Base-by-base conservation (phyloP, 805 yeast species). In the Cyberlindnera mycetangii region DNA sequence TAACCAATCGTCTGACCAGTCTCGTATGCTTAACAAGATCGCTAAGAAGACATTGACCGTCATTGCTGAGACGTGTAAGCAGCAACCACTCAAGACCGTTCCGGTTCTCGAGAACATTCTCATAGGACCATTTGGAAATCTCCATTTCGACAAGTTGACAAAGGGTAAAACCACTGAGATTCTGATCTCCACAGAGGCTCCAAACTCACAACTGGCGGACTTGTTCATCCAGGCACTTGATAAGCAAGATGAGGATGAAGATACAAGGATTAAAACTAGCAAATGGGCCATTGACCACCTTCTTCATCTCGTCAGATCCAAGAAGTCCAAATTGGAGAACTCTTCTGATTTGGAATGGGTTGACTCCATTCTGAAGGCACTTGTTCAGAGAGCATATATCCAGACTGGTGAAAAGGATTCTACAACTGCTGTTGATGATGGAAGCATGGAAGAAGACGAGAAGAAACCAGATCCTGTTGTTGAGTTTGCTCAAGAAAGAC, bases 91-190 rank as follows among this genome's bases (percentile, higher is more conserved):
- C 2, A 62, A 66, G 33, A 54, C 68, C 8, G 51, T 62, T 5
- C 65, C 65, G 20, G 53, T 64, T 22, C 41, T 75, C 7, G 41
- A 59, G 21, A 53, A 59, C 3, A 42, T 81, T 3, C 52, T 78
- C 14, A 53, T 64, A 28, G 73, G 76, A 12, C 62, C 68, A 15
- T 70, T 71, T 21, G 86, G 86, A 5, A 74, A 78, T 32, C 70
- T 85, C 56, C 80, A 80, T 48, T 89, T 90, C 62, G 97, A 90
- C 62, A 71, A 75, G 48, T 60, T 85, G 22, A 83, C 96, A 2
- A 89, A 85, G 56, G 68, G 90, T 1, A 88, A 83, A 59, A 77
- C 88, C 0, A 66, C 78, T 11, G 80, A 78, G 33, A 12, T 31
- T 3, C 39, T 55, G 11, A 39, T 47, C 15, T 18, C 42, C 10